Evolutionary conservation across 1,284 basidiomycete species (phyloP).

Genomic region (Ganoderma resinaceum): DNA sequence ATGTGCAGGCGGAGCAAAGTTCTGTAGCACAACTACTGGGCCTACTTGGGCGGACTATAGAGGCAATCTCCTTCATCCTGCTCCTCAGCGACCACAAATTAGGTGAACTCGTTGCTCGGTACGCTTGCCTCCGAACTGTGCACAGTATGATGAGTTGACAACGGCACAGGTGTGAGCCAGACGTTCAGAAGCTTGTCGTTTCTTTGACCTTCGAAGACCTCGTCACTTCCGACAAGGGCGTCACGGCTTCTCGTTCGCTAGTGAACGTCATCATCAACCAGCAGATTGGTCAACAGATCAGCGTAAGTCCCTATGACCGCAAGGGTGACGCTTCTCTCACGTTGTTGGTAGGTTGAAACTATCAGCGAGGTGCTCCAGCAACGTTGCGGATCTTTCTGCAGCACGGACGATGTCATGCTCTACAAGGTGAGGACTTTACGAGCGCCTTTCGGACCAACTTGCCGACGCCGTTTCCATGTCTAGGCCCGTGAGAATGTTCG

Average conservation of each 20-base stretch:
- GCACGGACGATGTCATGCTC: slow-evolving; percentile 96
- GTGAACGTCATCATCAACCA: slow-evolving; percentile 97
- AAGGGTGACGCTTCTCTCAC: neutral
- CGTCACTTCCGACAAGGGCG: slow-evolving; percentile 83
- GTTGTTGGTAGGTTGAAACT: slow-evolving; percentile 84
- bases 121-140: slow-evolving; percentile 39
- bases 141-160: neutral
- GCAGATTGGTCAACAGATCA: slow-evolving; percentile 95
- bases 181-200: slow-evolving; percentile 71
- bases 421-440: slow-evolving; percentile 77
- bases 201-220: slow-evolving; percentile 86
- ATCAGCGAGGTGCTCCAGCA: slow-evolving; percentile 95
- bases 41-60: slow-evolving; percentile 84
- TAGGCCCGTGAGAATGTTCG: slow-evolving; percentile 94
- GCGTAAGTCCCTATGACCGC: slow-evolving; percentile 59
- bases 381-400: slow-evolving; percentile 97
- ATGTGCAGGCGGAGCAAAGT: slow-evolving; percentile 76
- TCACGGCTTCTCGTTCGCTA: slow-evolving; percentile 85
- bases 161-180: slow-evolving; percentile 65
- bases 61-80: slow-evolving; percentile 93
- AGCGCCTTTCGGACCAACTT: neutral
- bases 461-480: neutral
- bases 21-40: slow-evolving; percentile 78
- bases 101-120: slow-evolving; percentile 86
- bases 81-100: slow-evolving; percentile 92